These are phyloP conservation scores for Carnegiea gigantea DNA, from an alignment of 179 eudicot species.

Conservation along the genomic window DNA sequence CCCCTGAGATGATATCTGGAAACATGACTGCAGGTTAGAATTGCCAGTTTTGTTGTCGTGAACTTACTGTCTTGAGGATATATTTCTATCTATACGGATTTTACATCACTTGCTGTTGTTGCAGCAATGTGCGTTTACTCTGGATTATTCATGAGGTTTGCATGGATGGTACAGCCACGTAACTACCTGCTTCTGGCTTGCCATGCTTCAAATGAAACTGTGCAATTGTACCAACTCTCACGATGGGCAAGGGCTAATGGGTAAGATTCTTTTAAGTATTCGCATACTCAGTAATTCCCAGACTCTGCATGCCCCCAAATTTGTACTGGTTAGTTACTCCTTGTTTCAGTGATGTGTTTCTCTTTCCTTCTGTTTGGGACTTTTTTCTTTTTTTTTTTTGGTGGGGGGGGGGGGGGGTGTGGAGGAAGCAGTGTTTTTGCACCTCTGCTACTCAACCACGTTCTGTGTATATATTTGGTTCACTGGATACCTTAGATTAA, in stretches of 20 bases:
- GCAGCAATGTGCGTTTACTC: slow-evolving; percentile 93
- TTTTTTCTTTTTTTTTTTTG: neutral
- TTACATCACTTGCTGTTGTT: slow-evolving; percentile 15
- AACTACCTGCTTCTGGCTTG: slow-evolving; percentile 74
- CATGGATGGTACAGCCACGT: slow-evolving; percentile 96
- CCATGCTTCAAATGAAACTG: slow-evolving; percentile 88
- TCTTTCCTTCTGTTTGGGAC: neutral
- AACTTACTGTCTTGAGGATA: neutral
- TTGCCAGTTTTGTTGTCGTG: neutral
- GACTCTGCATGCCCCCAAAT: neutral
- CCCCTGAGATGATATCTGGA: slow-evolving; percentile 94
- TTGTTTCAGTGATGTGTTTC: neutral
- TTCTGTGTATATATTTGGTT: neutral
- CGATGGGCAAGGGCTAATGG: slow-evolving; percentile 92
- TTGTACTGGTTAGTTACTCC: neutral
- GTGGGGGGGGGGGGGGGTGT: neutral
- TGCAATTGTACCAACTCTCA: slow-evolving; percentile 77
- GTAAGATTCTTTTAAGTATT: slow-evolving; percentile 34
- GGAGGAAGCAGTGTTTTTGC: no score
- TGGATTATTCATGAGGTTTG: slow-evolving; percentile 83
- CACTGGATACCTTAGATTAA: no score
- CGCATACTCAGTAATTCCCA: neutral
- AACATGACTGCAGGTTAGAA: slow-evolving; percentile 84
- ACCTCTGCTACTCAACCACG: neutral
- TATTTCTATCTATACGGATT: neutral